Percentiles rank a stretch among this genome's conserved stretches.
Evolutionary conservation across 805 yeast genomes (phyloP).

Genomic region (Zygosaccharomyces pseudorouxii): DNA sequence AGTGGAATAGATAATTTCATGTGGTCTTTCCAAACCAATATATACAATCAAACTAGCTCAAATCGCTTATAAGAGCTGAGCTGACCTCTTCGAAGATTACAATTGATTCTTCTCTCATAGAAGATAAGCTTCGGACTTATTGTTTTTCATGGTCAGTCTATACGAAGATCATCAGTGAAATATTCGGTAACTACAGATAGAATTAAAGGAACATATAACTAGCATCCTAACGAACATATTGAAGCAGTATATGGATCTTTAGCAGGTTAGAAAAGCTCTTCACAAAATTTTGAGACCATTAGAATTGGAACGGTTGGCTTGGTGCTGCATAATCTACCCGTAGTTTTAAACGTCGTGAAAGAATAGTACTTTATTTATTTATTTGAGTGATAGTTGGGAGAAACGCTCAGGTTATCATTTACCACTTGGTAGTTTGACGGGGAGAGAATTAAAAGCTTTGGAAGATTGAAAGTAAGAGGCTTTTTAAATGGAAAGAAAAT

Average conservation of each 20-base stretch:
- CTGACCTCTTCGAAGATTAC: neutral
- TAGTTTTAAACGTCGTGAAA: too few relatives aligned
- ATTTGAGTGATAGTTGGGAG: neutral
- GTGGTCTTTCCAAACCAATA: neutral
- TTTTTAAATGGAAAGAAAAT: neutral
- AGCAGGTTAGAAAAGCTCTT: neutral
- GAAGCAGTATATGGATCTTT: neutral
- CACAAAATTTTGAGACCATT: neutral
- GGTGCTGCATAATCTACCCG: too few relatives aligned
- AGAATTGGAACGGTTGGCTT: neutral
- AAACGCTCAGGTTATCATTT: neutral
- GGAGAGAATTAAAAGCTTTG: too few relatives aligned
- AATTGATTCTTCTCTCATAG: neutral
- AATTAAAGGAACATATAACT: neutral
- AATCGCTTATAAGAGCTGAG: neutral
- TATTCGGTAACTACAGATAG: neutral
- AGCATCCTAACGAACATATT: neutral
- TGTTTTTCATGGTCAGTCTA: neutral
- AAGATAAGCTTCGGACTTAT: neutral
- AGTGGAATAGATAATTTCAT: conserved; percentile 20
- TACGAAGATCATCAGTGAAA: neutral
- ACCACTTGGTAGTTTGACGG: neutral
- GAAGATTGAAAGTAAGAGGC: too few relatives aligned
- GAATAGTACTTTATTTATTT: too few relatives aligned
- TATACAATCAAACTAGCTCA: neutral